A percentile compares a stretch with the other conserved stretches of the same genome.
Evolutionary conservation across 2,329 filamentous ascomycete species (phyloP).

Genomic region (Didymella glomerata): DNA sequence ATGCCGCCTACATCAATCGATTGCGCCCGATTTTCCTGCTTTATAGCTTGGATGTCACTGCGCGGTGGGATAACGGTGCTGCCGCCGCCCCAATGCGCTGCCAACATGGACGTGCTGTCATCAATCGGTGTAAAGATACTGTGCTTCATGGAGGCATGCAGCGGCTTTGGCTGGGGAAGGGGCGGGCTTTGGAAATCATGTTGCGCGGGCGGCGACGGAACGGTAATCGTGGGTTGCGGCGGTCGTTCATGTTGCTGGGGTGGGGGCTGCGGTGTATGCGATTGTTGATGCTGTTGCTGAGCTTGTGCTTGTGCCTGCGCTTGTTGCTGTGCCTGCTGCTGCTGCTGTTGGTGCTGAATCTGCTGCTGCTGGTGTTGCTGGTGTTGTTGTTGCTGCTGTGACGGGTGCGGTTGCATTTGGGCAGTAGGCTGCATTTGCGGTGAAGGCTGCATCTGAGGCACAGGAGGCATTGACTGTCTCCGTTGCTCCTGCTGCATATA

Average conservation of each 20-base stretch:
- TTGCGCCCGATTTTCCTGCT: slow-evolving; percentile 63
- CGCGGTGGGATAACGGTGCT: slow-evolving; percentile 61
- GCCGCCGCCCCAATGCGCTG: slow-evolving; percentile 73
- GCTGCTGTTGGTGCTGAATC: slow-evolving; percentile 53
- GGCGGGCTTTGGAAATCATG: slow-evolving; percentile 63
- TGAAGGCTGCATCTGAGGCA: slow-evolving; percentile 70
- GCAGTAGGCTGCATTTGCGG: slow-evolving; percentile 44
- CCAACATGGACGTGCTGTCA: slow-evolving; percentile 86
- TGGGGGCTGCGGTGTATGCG: slow-evolving; percentile 76
- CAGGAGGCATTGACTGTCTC: slow-evolving; percentile 75
- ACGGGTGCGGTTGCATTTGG: slow-evolving; percentile 61
- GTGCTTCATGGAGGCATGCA: slow-evolving; percentile 71
- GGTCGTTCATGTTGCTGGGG: slow-evolving; percentile 70
- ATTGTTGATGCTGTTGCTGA: slow-evolving; percentile 72
- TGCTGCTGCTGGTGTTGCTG: slow-evolving; percentile 62
- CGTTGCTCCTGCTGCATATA: slow-evolving; percentile 79
- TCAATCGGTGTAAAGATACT: slow-evolving; percentile 99
- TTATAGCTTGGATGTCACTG: slow-evolving; percentile 55
- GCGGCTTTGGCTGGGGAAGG: slow-evolving; percentile 70
- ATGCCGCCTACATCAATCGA: slow-evolving; percentile 70
- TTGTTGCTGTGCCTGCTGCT: slow-evolving; percentile 62
- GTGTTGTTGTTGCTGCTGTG: slow-evolving; percentile 63
- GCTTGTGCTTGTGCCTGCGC: slow-evolving; percentile 75
- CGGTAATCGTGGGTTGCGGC: slow-evolving; percentile 48
- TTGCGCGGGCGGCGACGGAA: slow-evolving; percentile 60